These are phyloP conservation scores for Vinca minor DNA, from an alignment of 257 asterid species.

Conservation along the genomic window DNA sequence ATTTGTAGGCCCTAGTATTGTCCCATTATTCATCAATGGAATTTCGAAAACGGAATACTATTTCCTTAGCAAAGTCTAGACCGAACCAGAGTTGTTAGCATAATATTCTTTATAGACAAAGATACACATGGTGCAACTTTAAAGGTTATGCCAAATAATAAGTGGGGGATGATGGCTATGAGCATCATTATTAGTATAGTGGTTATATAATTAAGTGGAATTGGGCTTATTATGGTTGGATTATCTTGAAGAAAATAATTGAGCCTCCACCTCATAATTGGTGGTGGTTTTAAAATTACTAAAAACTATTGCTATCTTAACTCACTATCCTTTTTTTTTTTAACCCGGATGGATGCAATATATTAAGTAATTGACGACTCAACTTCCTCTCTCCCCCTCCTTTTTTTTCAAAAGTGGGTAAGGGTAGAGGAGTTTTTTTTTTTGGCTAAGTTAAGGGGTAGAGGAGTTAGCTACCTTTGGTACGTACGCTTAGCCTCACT, in stretches of 20 bases:
- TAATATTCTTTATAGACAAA: background rate
- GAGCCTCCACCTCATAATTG: slow-evolving; percentile 1
- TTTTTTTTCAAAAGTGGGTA: background rate
- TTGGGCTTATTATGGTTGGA: slow-evolving; percentile 2
- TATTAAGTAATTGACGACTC: no score
- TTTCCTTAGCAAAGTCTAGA: no score
- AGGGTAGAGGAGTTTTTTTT: no score
- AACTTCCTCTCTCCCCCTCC: no score
- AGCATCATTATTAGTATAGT: background rate
- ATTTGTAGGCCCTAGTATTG: no score
- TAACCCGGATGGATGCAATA: no score
- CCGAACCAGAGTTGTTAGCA: no score
- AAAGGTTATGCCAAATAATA: background rate
- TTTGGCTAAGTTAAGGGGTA: no score
- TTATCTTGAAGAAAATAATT: background rate
- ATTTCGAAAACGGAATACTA: background rate
- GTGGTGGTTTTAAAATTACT: slow-evolving; percentile 1
- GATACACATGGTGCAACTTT: background rate
- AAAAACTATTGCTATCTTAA: slow-evolving; percentile 12
- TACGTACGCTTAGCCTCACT: no score
- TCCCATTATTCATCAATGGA: no score
- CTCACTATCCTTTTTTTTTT: no score
- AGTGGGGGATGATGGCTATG: background rate
- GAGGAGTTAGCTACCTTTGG: no score
- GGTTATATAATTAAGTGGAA: background rate